Evolutionary conservation across 192 early-diverging fungal genomes (phyloP).

Genomic region (Phlyctochytrium arcticum): DNA sequence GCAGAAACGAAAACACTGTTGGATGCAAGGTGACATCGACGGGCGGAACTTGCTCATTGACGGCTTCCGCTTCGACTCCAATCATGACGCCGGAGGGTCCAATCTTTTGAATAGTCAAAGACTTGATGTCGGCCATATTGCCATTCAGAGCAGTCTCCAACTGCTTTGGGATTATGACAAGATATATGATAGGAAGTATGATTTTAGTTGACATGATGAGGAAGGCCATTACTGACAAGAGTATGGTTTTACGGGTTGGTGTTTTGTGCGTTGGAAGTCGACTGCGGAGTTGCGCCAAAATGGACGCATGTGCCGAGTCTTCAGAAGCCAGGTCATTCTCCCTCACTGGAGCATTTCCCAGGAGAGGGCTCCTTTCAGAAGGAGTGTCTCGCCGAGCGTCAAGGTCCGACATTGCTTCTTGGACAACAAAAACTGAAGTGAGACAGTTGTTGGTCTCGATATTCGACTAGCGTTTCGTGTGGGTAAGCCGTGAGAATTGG

Average conservation of each 20-base stretch:
- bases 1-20: conserved; percentile 4
- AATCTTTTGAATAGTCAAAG: not conserved
- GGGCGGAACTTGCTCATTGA: conserved; percentile 18
- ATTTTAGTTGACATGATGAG: not conserved
- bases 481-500: too few species aligned
- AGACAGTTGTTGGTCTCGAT: too few species aligned
- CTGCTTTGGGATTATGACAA: conserved; percentile 15
- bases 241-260: not conserved
- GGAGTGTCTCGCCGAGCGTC: too few species aligned
- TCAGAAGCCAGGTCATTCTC: too few species aligned
- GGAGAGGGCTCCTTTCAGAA: too few species aligned
- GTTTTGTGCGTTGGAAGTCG: too few species aligned
- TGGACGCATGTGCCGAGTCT: too few species aligned
- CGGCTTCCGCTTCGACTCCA: not conserved
- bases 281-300: too few species aligned
- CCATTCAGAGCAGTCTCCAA: conserved; percentile 11
- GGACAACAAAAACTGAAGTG: too few species aligned
- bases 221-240: not conserved
- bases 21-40: conserved; percentile 21
- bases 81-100: not conserved
- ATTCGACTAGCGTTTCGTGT: too few species aligned
- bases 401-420: too few species aligned
- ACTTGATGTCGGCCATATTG: not conserved
- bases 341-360: too few species aligned
- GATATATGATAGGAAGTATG: conserved; percentile 2